These are phyloP conservation scores for Hypoxylon fragiforme DNA, from an alignment of 495 filamentous ascomycete species.

Conservation along the genomic window DNA sequence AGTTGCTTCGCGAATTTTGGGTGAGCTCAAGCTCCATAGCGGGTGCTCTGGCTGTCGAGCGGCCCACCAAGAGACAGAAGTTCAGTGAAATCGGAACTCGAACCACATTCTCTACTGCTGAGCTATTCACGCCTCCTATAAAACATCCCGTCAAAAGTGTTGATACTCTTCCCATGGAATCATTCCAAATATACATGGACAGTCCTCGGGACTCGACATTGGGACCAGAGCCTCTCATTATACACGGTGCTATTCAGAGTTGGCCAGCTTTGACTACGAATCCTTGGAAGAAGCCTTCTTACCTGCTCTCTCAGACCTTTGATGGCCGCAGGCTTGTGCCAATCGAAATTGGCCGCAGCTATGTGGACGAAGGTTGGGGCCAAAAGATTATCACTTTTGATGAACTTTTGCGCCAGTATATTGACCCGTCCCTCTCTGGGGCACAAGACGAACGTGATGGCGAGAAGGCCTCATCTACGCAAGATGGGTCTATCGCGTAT, in stretches of 20 bases:
- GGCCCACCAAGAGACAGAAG: constrained; percentile 33
- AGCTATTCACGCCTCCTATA: constrained; percentile 49
- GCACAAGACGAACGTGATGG: constrained; percentile 6
- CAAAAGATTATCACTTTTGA: constrained; percentile 79
- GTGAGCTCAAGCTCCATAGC: neutral
- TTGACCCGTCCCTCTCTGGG: constrained; percentile 39
- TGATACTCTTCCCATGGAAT: constrained; percentile 55
- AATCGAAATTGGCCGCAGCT: constrained; percentile 85
- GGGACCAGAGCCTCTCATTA: constrained; percentile 65
- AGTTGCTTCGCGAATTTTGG: constrained; percentile 45
- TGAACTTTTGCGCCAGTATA: constrained; percentile 66
- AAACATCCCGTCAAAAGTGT: constrained; percentile 40
- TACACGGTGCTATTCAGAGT: constrained; percentile 61
- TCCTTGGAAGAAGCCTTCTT: constrained; percentile 72
- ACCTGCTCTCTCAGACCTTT: constrained; percentile 76
- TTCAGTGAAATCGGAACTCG: constrained; percentile 25
- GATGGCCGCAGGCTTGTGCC: constrained; percentile 79
- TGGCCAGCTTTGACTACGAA: constrained; percentile 79
- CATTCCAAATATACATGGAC: constrained; percentile 67
- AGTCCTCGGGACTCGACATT: constrained; percentile 11
- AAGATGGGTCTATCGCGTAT: constrained; percentile 61
- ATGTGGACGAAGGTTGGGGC: constrained; percentile 84
- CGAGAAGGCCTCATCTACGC: constrained; percentile 8
- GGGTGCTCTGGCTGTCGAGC: neutral
- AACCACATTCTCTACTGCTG: constrained; percentile 44